A percentile compares a stretch with the other conserved stretches of the same genome.
Conservation (phyloP, 2,329 filamentous ascomycete genomes). For the Fusarium sp. region DNA sequence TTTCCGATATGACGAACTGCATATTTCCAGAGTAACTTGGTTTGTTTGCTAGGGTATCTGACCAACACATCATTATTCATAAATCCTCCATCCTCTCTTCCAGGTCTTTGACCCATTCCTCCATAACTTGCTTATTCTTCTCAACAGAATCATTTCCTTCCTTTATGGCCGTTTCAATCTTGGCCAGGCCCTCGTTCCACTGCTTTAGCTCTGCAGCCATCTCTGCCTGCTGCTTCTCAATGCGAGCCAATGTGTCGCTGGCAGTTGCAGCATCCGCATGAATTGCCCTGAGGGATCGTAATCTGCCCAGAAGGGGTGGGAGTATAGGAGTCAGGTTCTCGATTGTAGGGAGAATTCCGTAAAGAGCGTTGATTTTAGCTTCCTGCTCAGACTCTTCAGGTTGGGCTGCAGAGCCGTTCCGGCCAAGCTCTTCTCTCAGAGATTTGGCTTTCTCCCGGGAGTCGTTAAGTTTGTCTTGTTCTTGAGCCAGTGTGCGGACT, state of each 20-base stretch:
- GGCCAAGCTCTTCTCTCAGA: conserved; percentile 70
- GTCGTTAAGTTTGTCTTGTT: conserved; percentile 79
- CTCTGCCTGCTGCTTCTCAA: conserved; percentile 84
- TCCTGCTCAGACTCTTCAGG: conserved; percentile 75
- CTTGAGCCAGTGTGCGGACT: conserved; percentile 76
- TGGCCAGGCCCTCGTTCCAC: conserved; percentile 85
- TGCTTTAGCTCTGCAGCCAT: conserved; percentile 86
- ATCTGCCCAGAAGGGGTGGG: conserved; percentile 84
- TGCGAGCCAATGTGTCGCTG: conserved; percentile 78
- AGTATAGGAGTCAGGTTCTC: conserved; percentile 87
- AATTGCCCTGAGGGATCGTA: conserved; percentile 85
- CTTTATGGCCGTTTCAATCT: conserved; percentile 80
- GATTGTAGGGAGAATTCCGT: conserved; percentile 88
- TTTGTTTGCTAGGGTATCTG: conserved; percentile 52
- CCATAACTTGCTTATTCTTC: conserved; percentile 86
- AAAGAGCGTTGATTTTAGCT: conserved; percentile 91
- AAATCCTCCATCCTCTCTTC: conserved; percentile 80
- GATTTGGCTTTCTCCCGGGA: conserved; percentile 72
- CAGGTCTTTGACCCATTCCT: conserved; percentile 88
- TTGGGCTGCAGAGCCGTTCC: conserved; percentile 59
- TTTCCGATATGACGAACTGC: not conserved
- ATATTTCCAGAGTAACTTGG: conserved; percentile 3
- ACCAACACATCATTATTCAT: conserved; percentile 52
- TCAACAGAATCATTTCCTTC: conserved; percentile 78
- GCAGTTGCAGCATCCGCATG: conserved; percentile 90